Evolutionary conservation across 208 protist species (phyloP).

Genomic region (Leptomonas pyrrhocoris): DNA sequence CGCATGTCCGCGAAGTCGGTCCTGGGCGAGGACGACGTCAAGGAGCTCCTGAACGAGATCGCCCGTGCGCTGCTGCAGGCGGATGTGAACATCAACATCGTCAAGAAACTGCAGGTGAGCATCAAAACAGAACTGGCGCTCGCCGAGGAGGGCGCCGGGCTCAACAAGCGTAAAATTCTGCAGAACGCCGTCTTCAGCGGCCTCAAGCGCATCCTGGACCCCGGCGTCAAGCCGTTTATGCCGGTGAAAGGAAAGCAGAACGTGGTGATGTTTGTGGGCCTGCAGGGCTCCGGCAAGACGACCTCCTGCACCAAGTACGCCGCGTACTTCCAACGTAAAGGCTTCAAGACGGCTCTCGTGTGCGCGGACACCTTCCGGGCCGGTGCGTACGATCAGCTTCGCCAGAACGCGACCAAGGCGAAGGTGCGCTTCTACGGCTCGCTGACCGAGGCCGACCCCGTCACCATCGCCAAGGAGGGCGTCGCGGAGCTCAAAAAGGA

Average conservation of each 20-base stretch:
- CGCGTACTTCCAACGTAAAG: constrained; percentile 95
- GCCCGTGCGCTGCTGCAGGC: constrained; percentile 94
- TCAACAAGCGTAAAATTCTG: constrained; percentile 97
- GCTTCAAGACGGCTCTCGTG: constrained; percentile 95
- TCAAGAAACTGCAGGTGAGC: constrained; percentile 93
- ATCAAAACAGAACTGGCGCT: constrained; percentile 94
- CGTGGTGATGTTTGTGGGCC: constrained; percentile 99
- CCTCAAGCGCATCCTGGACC: constrained; percentile 96
- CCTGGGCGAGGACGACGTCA: constrained; percentile 95
- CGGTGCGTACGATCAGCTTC: constrained; percentile 97
- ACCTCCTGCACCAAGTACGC: constrained; percentile 99
- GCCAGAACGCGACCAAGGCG: constrained; percentile 99
- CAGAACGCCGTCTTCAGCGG: constrained; percentile 96
- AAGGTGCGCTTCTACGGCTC: constrained; percentile 98
- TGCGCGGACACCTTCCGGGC: constrained; percentile 99
- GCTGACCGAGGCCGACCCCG: constrained; percentile 96
- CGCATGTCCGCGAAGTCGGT: constrained; percentile 91
- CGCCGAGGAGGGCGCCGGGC: constrained; percentile 91
- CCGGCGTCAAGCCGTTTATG: constrained; percentile 95
- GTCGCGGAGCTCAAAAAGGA: constrained; percentile 97
- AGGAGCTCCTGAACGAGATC: constrained; percentile 96
- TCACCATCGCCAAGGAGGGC: constrained; percentile 96
- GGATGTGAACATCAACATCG: constrained; percentile 97
- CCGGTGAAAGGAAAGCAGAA: constrained; percentile 96
- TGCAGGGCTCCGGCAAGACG: constrained; percentile 98